Evolutionary conservation across 352 stramenopile genomes (phyloP).

Genomic region (Pythium grandisporangium): DNA sequence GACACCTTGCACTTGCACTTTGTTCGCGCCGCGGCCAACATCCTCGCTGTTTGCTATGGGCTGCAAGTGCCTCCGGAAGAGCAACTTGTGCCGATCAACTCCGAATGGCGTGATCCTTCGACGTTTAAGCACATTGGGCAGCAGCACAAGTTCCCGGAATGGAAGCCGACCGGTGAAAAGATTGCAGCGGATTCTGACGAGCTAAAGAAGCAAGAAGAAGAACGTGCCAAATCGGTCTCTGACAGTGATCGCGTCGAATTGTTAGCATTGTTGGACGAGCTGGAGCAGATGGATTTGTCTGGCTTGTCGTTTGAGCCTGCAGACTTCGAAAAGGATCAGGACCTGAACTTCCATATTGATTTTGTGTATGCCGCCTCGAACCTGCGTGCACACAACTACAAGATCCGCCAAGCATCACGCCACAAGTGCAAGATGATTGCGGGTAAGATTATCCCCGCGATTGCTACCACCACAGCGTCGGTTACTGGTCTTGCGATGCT

Average conservation of each 20-base stretch:
- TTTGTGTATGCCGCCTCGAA: conserved; percentile 98
- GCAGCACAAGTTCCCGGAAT: conserved; percentile 31
- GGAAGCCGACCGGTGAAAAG: conserved; percentile 70
- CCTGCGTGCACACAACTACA: conserved; percentile 89
- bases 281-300: conserved; percentile 43
- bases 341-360: conserved; percentile 93
- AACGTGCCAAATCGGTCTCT: conserved; percentile 28
- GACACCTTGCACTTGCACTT: conserved; percentile 73
- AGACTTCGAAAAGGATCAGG: conserved; percentile 98
- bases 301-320: conserved; percentile 63
- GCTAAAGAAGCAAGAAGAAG: conserved; percentile 28
- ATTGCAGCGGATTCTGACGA: conserved; percentile 68
- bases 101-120: conserved; percentile 53
- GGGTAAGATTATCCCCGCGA: conserved; percentile 99
- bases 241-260: conserved; percentile 67
- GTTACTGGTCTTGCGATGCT: conserved; percentile 96
- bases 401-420: conserved; percentile 69
- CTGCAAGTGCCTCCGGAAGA: conserved; percentile 61
- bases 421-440: conserved; percentile 98
- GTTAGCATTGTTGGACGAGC: conserved; percentile 49
- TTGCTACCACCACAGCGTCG: conserved; percentile 99
- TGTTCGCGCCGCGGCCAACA: conserved; percentile 69
- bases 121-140: conserved; percentile 46
- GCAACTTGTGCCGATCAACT: conserved; percentile 76
- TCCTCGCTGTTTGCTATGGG: conserved; percentile 72